Percentiles rank a stretch among this genome's conserved stretches.
Conservation (phyloP, 176 grass and related monocot species). For the Lolium rigidum region DNA sequence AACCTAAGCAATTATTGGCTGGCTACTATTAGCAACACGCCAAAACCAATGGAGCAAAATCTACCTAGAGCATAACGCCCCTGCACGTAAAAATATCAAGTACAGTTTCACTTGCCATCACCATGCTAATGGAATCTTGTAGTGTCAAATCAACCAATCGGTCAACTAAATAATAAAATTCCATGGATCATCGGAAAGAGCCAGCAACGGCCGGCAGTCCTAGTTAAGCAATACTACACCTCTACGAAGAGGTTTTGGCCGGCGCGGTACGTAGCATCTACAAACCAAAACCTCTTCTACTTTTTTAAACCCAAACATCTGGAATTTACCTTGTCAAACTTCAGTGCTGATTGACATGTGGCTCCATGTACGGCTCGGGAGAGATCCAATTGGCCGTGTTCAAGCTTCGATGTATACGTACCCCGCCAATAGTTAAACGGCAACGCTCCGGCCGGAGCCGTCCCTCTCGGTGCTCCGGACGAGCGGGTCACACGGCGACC, state of each 20-base stretch:
- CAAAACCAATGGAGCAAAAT: constrained; percentile 25
- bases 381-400: background rate
- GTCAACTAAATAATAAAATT: constrained; percentile 46
- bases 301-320: background rate
- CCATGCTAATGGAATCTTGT: constrained; percentile 44
- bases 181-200: constrained; percentile 41
- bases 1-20: constrained; percentile 24
- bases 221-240: constrained; percentile 29
- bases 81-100: constrained; percentile 3
- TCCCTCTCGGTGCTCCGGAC: constrained; percentile 47
- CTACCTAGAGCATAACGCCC: constrained; percentile 42
- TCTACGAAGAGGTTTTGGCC: background rate
- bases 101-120: constrained; percentile 30
- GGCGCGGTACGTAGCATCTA: background rate
- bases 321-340: constrained; percentile 2
- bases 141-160: constrained; percentile 22
- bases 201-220: constrained; percentile 54
- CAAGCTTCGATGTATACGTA: constrained; percentile 12
- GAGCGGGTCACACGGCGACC: constrained; percentile 24
- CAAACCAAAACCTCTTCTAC: background rate
- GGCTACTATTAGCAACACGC: background rate
- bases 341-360: constrained; percentile 42
- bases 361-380: constrained; percentile 43
- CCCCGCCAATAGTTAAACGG: constrained; percentile 44
- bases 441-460: constrained; percentile 43